Evolutionary conservation across 257 asterid species (phyloP), one percentile per base, ranked within the genome.

Genomic region (Solanum ahanhuiri): DNA sequence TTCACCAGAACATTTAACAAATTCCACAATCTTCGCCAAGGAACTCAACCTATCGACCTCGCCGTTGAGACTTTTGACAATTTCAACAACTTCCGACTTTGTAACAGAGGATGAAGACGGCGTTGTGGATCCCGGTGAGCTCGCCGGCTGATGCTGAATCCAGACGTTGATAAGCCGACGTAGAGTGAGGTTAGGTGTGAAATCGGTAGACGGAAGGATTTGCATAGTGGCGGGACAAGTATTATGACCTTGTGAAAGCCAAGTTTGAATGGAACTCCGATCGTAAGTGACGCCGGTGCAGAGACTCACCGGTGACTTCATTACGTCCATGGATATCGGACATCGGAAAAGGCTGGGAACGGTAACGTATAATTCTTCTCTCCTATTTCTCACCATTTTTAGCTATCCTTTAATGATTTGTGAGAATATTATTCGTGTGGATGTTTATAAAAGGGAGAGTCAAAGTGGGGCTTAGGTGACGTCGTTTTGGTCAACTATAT

Each of bases 171-270:
- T 96, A 88, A 96, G 98, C 88, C 96, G 92, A 82, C 98, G 98
- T 90, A 96, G 97, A 71, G 98, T 95, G 89, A 95, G 95, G 81
- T 96, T 96, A 2, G 99, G 99, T 9, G 91, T 92, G 85, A 95
- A 90, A 89, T 87, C 91, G 18, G 96, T 95, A 77, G 96, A 92
- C 4, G 91, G 94, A 41, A 96, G 95, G 33, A 91, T 90, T 57
- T 94, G 98, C 97, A 95, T 94, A 88, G 99, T 96, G 58, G 98
- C 98, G 35, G 99, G 99, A 15, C 99, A 96, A 6, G 98, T 96
- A 28, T 93, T 93, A 89, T 96, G 97, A 87, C 99, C 99, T 66
- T 93, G 94, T 1, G 96, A 87, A 10, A 96, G 92, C 99, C 99
- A 96, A 69, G 89, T 90, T 88, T 94, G 94, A 83, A 96, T 96